These are phyloP conservation scores for Aspergillus hortae DNA, from an alignment of 2,329 filamentous ascomycete species.

Conservation along the genomic window DNA sequence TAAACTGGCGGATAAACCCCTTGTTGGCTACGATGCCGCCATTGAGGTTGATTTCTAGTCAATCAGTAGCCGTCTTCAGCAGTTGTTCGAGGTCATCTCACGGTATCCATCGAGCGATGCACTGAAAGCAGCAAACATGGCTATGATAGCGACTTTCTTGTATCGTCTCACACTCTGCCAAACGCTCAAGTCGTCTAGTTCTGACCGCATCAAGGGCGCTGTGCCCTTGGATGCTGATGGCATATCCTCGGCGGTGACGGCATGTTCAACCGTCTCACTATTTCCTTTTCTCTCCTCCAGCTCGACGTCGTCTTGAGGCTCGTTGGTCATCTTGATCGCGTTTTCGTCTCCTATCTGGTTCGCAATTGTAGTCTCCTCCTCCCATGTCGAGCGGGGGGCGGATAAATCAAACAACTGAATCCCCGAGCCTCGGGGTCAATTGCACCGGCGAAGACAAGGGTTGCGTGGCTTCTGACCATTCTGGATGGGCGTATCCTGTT, in stretches of 20 bases:
- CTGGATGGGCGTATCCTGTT: too few relatives aligned
- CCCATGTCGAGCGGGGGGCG: not conserved
- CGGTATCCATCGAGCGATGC: constrained; percentile 44
- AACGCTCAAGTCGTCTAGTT: constrained; percentile 36
- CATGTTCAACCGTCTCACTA: constrained; percentile 4
- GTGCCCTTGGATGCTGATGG: constrained; percentile 1
- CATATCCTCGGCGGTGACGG: not conserved
- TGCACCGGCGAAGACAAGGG: not conserved
- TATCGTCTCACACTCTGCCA: constrained; percentile 36
- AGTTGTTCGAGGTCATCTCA: constrained; percentile 12
- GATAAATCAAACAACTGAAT: not conserved
- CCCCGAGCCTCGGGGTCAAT: not conserved
- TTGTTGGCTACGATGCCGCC: constrained; percentile 41
- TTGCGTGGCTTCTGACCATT: too few relatives aligned
- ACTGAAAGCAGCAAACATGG: constrained; percentile 42
- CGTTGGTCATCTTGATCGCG: not conserved
- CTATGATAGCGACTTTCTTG: constrained; percentile 34
- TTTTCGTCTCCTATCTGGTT: not conserved
- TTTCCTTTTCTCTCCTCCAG: constrained; percentile 1
- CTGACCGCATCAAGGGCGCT: constrained; percentile 30
- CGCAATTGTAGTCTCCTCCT: not conserved
- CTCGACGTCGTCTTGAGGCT: not conserved
- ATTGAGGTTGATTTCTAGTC: constrained; percentile 30
- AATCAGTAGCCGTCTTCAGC: not conserved
- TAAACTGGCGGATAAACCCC: constrained; percentile 39